A percentile compares a stretch with the other conserved stretches of the same genome.
Evolutionary conservation across 306 rosid species (phyloP).

Genomic region (Delonix regia): DNA sequence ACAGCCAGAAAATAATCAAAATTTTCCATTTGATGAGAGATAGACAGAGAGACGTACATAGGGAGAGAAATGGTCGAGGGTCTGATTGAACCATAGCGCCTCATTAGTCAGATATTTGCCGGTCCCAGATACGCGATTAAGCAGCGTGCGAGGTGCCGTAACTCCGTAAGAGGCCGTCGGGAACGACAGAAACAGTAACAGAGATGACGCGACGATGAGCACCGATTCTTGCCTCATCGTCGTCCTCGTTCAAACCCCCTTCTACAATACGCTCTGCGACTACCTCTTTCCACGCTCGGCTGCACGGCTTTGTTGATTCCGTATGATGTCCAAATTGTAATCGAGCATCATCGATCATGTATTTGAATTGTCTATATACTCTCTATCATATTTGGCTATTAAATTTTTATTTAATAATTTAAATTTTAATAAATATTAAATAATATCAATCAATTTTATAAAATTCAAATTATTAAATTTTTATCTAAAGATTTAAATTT

Average conservation of each 20-base stretch:
- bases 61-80: conserved; percentile 88
- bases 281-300: background rate
- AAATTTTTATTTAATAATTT: too few relatives aligned
- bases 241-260: background rate
- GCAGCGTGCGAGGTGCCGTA: conserved; percentile 50
- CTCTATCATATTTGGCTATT: too few relatives aligned
- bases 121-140: conserved; percentile 41
- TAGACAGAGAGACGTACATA: conserved; percentile 43
- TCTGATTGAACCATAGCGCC: conserved; percentile 74
- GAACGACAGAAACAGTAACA: conserved; percentile 39
- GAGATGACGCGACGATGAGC: conserved; percentile 20
- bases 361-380: too few relatives aligned
- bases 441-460: too few relatives aligned
- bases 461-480: too few relatives aligned
- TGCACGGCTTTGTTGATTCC: background rate
- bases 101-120: conserved; percentile 50
- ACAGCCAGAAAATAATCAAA: background rate
- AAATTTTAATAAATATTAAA: too few relatives aligned
- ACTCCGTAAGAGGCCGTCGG: conserved; percentile 43
- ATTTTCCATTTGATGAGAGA: background rate
- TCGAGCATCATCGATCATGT: too few relatives aligned
- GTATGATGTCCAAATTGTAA: background rate
- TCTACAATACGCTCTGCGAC: background rate
- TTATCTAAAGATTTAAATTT: too few relatives aligned
- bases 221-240: conserved; percentile 34